A percentile compares a stretch with the other conserved stretches of the same genome.
These are phyloP conservation scores for Myxozyma vanderwaltii DNA, from an alignment of 805 yeast species.

Conservation along the genomic window DNA sequence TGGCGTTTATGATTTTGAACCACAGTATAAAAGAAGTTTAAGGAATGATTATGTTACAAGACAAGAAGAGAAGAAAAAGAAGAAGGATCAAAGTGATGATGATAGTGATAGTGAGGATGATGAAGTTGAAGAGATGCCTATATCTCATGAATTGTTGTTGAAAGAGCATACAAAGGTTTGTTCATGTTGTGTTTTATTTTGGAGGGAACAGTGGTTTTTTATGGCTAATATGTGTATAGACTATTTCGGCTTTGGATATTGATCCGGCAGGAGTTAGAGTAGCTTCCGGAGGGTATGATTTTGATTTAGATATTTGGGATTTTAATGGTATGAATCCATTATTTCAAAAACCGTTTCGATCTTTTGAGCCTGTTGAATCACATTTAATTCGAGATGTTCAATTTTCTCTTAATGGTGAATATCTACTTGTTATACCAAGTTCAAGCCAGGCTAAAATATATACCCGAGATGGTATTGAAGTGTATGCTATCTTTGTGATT, in stretches of 20 bases:
- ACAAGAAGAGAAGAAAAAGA: slow-evolving; percentile 1
- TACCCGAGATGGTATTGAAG: slow-evolving; percentile 38
- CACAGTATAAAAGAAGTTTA: slow-evolving; percentile 8
- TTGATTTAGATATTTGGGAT: slow-evolving; percentile 41
- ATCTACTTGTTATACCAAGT: slow-evolving; percentile 37
- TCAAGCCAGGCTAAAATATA: slow-evolving; percentile 36
- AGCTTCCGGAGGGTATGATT: slow-evolving; percentile 39
- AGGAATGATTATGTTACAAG: slow-evolving; percentile 18
- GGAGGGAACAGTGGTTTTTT: no score
- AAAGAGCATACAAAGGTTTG: slow-evolving; percentile 35
- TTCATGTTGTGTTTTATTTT: slow-evolving; percentile 10
- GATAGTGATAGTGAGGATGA: slow-evolving; percentile 38
- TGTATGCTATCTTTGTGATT: slow-evolving; percentile 5
- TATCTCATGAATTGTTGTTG: slow-evolving; percentile 42
- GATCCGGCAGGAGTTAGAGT: slow-evolving; percentile 40
- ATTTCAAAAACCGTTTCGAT: slow-evolving; percentile 34
- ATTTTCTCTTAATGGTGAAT: slow-evolving; percentile 33
- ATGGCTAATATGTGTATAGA: neutral
- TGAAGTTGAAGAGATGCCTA: slow-evolving; percentile 43
- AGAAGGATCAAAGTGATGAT: slow-evolving; percentile 28
- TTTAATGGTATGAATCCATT: slow-evolving; percentile 43
- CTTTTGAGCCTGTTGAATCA: slow-evolving; percentile 38
- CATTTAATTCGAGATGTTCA: slow-evolving; percentile 35
- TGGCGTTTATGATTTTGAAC: slow-evolving; percentile 9
- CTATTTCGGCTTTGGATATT: slow-evolving; percentile 35